Evolutionary conservation across 768 basidiomycete species (phyloP), one percentile per base, ranked within the genome.

Genomic region (Boletus eberwhitei): DNA sequence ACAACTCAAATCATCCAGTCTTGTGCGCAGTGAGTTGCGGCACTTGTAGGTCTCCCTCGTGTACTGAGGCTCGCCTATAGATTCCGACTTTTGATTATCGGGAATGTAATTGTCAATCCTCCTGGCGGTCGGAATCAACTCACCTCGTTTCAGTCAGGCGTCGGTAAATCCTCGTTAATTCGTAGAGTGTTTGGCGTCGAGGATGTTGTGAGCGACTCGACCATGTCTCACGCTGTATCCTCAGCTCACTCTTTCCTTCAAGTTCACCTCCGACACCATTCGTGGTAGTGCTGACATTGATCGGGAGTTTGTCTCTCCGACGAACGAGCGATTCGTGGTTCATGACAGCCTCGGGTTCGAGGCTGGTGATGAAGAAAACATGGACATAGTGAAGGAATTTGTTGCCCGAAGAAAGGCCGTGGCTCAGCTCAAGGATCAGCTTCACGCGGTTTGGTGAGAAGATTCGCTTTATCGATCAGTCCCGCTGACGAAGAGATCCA

Each of bases 321-420:
- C n/a, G 24, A 62, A 62, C 36, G 26, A 49, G 6, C 52, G 57
- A 46, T 50, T 62, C 14, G 60, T 62, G 16, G 46, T 63, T 21
- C 60, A 62, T 12, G 60, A 61, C 8, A 61, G 60, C 40, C 55
- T 62, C 5, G 59, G 60, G 2, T 60, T 60, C 16, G 60, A 63
- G 32, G 42, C 57, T 19, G 61, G 19, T 8, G 60, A 62, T 22
- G 34, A 44, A 38, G 2, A 2, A 14, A 52, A 59, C n/a, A 54
- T 63, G 14, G 26, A 46, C 0, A 39, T 35, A 4, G 43, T 63
- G 31, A 26, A 49, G 14, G 0, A 45, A 1, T 62, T 62, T 1
- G 50, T 62, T 36, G 2, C 24, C 11, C 5, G 29, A 41, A 59
- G 61, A 40, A 31, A 36, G 47, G 31, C 38, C 7, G 37, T 32